Evolutionary conservation across 2,329 filamentous ascomycete species (phyloP).

Genomic region (Talaromyces sp.): DNA sequence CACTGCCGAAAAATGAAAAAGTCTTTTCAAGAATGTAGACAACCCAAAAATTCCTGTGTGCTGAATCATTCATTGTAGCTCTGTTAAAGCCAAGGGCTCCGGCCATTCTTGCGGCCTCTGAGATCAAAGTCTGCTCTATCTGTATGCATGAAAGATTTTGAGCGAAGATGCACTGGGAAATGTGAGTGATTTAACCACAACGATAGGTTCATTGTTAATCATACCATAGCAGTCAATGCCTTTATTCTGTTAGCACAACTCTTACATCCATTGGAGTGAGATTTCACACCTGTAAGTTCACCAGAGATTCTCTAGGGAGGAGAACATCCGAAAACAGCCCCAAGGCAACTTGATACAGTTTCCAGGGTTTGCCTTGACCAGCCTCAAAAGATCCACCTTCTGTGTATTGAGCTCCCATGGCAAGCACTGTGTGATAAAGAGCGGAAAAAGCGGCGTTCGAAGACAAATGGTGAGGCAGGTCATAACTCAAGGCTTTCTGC

Average conservation of each 20-base stretch:
- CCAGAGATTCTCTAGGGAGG: conserved; percentile 22
- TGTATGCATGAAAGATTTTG: conserved; percentile 34
- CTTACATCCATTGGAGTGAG: neutral
- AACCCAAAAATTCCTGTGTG: conserved; percentile 39
- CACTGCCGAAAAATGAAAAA: conserved; percentile 24
- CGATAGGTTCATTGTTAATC: conserved; percentile 12
- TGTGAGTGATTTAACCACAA: neutral
- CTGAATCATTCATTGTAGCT: conserved; percentile 18
- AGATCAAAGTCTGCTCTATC: conserved; percentile 32
- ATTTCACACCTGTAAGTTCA: conserved; percentile 16
- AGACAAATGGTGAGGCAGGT: conserved; percentile 26
- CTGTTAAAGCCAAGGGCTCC: conserved; percentile 32
- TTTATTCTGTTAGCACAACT: neutral
- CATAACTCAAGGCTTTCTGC: conserved; percentile 26
- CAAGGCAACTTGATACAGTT: conserved; percentile 39
- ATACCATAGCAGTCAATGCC: conserved; percentile 18
- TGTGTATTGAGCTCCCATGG: conserved; percentile 38
- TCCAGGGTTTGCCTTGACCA: conserved; percentile 40
- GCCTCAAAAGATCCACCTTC: conserved; percentile 40
- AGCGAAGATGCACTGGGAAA: conserved; percentile 35
- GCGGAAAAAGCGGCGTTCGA: conserved; percentile 31
- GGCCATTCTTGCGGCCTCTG: conserved; percentile 37
- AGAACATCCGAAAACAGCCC: conserved; percentile 35
- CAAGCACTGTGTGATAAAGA: conserved; percentile 40
- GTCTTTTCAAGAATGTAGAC: conserved; percentile 42